Evolutionary conservation across 495 filamentous ascomycete genomes (phyloP).

Genomic region (Podospora pseudocomata): DNA sequence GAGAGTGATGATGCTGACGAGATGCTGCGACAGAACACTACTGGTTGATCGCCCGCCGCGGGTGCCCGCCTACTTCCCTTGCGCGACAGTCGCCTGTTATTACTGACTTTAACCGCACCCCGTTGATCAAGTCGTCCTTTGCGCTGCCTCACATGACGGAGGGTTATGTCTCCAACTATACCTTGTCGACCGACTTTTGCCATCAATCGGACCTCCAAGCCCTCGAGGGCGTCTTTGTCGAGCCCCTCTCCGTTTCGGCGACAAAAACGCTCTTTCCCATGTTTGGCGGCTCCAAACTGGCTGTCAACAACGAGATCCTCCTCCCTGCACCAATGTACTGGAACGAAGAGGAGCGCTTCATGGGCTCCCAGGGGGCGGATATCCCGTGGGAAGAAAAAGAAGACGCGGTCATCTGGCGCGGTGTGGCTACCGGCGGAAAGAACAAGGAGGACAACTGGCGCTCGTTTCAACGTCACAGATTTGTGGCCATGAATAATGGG

Average conservation of each 20-base stretch:
- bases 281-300: constrained; percentile 73
- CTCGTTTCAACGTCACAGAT: constrained; percentile 69
- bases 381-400: constrained; percentile 55
- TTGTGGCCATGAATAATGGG: constrained; percentile 65
- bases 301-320: constrained; percentile 76
- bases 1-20: neutral
- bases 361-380: constrained; percentile 49
- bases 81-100: constrained; percentile 48
- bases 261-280: constrained; percentile 61
- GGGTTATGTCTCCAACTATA: constrained; percentile 64
- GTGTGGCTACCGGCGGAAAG: constrained; percentile 64
- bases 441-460: constrained; percentile 63
- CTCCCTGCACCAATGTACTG: constrained; percentile 77
- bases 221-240: constrained; percentile 68
- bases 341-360: constrained; percentile 65
- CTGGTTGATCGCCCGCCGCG: constrained; percentile 58
- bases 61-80: constrained; percentile 58
- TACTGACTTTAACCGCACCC: constrained; percentile 37
- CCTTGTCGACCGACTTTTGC: constrained; percentile 63
- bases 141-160: constrained; percentile 43
- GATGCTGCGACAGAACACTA: constrained; percentile 47
- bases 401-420: constrained; percentile 62
- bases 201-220: constrained; percentile 54
- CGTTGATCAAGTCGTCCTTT: constrained; percentile 40
- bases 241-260: constrained; percentile 56